A percentile compares a stretch with the other conserved stretches of the same genome.
These are phyloP conservation scores for Candida ortonii DNA, from an alignment of 805 yeast genomes.

Conservation along the genomic window DNA sequence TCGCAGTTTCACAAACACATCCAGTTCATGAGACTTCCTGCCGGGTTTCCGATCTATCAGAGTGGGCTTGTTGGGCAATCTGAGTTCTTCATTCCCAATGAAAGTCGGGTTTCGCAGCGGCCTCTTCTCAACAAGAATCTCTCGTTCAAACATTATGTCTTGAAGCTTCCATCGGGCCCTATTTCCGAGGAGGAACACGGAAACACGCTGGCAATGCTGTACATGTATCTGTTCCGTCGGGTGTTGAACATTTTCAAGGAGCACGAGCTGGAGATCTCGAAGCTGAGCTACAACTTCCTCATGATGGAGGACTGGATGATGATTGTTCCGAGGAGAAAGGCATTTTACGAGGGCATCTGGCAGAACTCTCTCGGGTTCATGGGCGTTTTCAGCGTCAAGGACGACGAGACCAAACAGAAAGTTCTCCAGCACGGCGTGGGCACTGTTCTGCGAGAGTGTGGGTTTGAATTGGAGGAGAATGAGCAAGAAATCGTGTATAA, in stretches of 20 bases:
- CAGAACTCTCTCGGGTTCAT: slow-evolving; percentile 78
- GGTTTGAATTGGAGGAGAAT: slow-evolving; percentile 55
- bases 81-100: slow-evolving; percentile 55
- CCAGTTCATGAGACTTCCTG: slow-evolving; percentile 77
- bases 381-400: slow-evolving; percentile 76
- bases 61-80: slow-evolving; percentile 43
- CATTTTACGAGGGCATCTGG: slow-evolving; percentile 54
- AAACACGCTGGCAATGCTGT: slow-evolving; percentile 63
- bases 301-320: slow-evolving; percentile 83
- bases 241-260: slow-evolving; percentile 65
- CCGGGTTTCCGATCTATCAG: slow-evolving; percentile 55
- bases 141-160: slow-evolving; percentile 79
- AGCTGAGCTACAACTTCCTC: slow-evolving; percentile 72
- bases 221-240: slow-evolving; percentile 69
- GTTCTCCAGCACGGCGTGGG: slow-evolving; percentile 47
- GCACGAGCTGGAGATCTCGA: slow-evolving; percentile 33
- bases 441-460: slow-evolving; percentile 58
- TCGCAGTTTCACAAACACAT: slow-evolving; percentile 91
- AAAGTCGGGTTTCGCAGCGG: slow-evolving; percentile 35
- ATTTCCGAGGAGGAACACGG: slow-evolving; percentile 39
- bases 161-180: slow-evolving; percentile 47
- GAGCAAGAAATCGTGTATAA: slow-evolving; percentile 49
- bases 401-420: slow-evolving; percentile 49
- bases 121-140: slow-evolving; percentile 62
- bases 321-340: slow-evolving; percentile 74